These are phyloP conservation scores for Neonectria sp. DNA, from an alignment of 2,329 filamentous ascomycete genomes.

Conservation along the genomic window DNA sequence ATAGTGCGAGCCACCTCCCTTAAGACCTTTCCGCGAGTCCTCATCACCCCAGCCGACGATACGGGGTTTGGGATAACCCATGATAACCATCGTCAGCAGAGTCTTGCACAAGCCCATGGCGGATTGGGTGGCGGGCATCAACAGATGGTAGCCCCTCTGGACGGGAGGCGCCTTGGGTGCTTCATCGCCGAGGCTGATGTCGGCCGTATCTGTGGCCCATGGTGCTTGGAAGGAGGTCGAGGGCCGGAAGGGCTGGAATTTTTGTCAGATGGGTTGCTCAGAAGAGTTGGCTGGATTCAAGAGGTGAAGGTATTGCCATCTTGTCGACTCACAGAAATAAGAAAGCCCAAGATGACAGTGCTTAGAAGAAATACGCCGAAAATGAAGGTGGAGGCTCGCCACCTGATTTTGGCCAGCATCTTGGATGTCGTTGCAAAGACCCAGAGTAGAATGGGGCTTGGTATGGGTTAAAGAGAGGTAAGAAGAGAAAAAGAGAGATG, in stretches of 20 bases:
- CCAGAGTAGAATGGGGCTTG: background rate
- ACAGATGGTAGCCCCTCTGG: constrained; percentile 40
- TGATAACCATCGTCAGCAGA: constrained; percentile 46
- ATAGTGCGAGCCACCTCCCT: constrained; percentile 48
- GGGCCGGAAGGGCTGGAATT: constrained; percentile 1
- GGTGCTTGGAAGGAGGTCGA: constrained; percentile 2
- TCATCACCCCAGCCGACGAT: constrained; percentile 48
- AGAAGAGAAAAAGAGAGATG: background rate
- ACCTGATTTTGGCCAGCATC: constrained; percentile 2
- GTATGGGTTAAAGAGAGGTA: background rate
- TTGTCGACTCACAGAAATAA: constrained; percentile 12
- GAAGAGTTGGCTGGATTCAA: background rate
- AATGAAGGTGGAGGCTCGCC: background rate
- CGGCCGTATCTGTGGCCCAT: constrained; percentile 4
- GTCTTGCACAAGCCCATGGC: constrained; percentile 51
- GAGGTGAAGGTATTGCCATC: background rate
- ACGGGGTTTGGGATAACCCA: constrained; percentile 49
- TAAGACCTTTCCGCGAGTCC: constrained; percentile 31
- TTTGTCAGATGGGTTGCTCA: background rate
- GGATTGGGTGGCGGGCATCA: constrained; percentile 47
- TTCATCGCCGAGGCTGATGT: background rate
- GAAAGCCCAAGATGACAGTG: background rate
- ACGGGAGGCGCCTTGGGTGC: background rate
- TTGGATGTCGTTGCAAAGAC: background rate
- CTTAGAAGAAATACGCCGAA: background rate